Percentiles rank a stretch among this genome's conserved stretches.
Conservation (phyloP, 805 yeast genomes). For the Lipomyces orientalis region DNA sequence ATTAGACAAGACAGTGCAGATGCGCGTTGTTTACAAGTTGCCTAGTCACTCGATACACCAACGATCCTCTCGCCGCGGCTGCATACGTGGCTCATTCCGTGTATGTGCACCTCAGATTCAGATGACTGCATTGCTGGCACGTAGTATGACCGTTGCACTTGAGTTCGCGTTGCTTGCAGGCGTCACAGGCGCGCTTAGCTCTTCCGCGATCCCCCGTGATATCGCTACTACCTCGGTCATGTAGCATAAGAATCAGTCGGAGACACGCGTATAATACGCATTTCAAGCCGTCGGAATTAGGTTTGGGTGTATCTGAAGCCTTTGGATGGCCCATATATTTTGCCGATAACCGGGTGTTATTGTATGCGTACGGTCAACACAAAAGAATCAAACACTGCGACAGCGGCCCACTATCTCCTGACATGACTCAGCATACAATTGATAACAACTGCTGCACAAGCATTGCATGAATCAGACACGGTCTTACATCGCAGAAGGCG, state of each 20-base stretch:
- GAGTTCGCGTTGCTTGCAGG: conserved; percentile 5
- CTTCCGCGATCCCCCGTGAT: not conserved
- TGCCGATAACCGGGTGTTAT: too few species aligned
- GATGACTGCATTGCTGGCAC: conserved; percentile 13
- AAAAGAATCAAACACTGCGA: too few species aligned
- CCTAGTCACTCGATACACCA: not conserved
- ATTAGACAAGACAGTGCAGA: too few species aligned
- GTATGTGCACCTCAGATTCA: not conserved
- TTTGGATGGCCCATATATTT: too few species aligned
- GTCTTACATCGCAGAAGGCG: too few species aligned
- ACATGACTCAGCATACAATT: too few species aligned
- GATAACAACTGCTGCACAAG: too few species aligned
- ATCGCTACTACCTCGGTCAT: not conserved
- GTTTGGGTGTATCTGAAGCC: too few species aligned
- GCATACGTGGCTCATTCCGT: not conserved
- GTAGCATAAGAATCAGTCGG: not conserved
- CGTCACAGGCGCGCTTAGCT: conserved; percentile 3
- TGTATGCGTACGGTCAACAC: too few species aligned
- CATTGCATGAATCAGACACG: too few species aligned
- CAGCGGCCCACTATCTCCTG: too few species aligned
- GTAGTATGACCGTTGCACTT: conserved; percentile 6
- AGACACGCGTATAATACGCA: not conserved
- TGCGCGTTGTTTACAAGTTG: too few species aligned
- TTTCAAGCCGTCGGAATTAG: not conserved
- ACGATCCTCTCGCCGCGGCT: conserved; percentile 9